Evolutionary conservation across 2,329 filamentous ascomycete species (phyloP), one percentile per base, ranked within the genome.

Genomic region (Fusarium tuaranense): DNA sequence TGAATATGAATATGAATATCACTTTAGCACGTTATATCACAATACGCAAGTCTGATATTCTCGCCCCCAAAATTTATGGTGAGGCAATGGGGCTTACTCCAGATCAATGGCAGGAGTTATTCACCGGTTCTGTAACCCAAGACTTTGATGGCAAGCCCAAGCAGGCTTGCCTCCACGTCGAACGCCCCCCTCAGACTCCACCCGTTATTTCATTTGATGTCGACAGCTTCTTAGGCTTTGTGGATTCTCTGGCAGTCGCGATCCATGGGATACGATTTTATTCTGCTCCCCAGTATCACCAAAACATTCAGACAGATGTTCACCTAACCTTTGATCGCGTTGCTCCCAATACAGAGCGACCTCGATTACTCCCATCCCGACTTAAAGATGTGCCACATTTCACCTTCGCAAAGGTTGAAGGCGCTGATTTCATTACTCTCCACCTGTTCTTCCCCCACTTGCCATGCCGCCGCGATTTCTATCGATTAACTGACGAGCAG

Each of bases 321-420:
- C 25, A 63, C 58, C 41, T 63, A 20, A 62, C 59, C 16, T 39
- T 63, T 30, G 30, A 55, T 63, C 32, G 34, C 6, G 34, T 14
- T 36, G 12, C 34, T 36, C 34, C 34, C 34, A 6, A 36, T 36
- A 36, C 44, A 44, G 44, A 63, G 41, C 44, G 44, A 18, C 60
- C 60, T 30, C 44, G 44, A 36, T 9, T 63, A n/a, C 34, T 63
- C 41, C 62, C 51, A 18, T 53, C 55, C 30, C 57, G 44, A 66
- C 64, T 66, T 34, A 66, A 55, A 70, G 68, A 64, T 41, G 44
- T 70, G 59, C 63, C 34, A 44, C 27, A 70, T 70, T 70, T 67
- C 27, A 41, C 63, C 48, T 70, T 67, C 20, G 53, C 12, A 36
- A 36, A 36, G 34, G 34, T 36, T 36, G 12, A 36, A 36, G 34